Evolutionary conservation across 1,139 yeast species (phyloP).

Genomic region (Blastobotrys buckinghamii): DNA sequence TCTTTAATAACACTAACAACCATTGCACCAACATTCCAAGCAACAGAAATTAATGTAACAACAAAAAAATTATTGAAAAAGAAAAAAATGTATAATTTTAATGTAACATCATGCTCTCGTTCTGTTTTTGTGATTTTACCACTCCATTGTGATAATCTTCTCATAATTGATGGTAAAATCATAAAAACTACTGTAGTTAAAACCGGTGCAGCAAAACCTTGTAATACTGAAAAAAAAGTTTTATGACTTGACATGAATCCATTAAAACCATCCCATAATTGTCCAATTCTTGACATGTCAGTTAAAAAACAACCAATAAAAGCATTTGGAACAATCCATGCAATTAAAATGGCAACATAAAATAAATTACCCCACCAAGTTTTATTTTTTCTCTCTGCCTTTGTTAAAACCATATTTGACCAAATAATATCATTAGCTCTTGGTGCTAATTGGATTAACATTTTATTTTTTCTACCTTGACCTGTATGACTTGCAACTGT

Average conservation of each 20-base stretch:
- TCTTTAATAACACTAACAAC: conserved; percentile 25
- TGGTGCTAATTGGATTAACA: conserved; percentile 31
- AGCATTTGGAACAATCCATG: conserved; percentile 40
- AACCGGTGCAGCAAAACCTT: conserved; percentile 37
- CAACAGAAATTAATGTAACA: conserved; percentile 36
- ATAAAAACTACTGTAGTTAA: conserved; percentile 34
- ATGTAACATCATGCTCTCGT: conserved; percentile 36
- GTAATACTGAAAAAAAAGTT: conserved; percentile 33
- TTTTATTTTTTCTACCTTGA: conserved; percentile 16
- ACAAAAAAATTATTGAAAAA: conserved; percentile 36
- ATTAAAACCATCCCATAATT: conserved; percentile 34
- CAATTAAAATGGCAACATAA: conserved; percentile 28
- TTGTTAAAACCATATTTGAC: conserved; percentile 32
- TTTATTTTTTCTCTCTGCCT: conserved; percentile 30
- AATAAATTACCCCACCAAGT: conserved; percentile 34
- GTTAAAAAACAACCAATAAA: conserved; percentile 38
- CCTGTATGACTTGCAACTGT: conserved; percentile 22
- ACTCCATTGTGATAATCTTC: conserved; percentile 36
- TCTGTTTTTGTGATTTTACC: conserved; percentile 35
- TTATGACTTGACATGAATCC: conserved; percentile 28
- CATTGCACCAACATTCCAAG: conserved; percentile 35
- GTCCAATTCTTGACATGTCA: conserved; percentile 34
- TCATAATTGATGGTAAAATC: conserved; percentile 34
- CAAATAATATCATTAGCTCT: conserved; percentile 36
- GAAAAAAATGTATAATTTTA: conserved; percentile 36